These are phyloP conservation scores for Ceratorhiza oryzae-sativae DNA, from an alignment of 1,284 basidiomycete genomes.

Conservation along the genomic window DNA sequence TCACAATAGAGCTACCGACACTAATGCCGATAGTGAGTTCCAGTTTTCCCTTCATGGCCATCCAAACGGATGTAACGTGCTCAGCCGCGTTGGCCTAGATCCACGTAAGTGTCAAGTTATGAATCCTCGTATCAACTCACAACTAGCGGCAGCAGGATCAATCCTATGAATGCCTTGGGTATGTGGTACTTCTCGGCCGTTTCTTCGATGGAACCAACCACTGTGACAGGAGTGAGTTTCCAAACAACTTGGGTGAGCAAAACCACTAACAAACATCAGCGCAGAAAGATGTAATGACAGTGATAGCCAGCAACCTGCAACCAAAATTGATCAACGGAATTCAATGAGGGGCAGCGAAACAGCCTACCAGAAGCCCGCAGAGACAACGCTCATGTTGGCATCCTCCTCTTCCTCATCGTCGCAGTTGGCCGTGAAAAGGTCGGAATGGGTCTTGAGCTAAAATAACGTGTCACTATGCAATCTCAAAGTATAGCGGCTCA, in stretches of 20 bases:
- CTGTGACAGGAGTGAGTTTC: constrained; percentile 52
- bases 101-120: not conserved
- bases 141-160: constrained; percentile 76
- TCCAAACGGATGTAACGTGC: constrained; percentile 74
- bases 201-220: constrained; percentile 90
- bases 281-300: constrained; percentile 83
- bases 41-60: constrained; percentile 89
- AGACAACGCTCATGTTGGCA: constrained; percentile 70
- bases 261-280: constrained; percentile 73
- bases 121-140: constrained; percentile 52
- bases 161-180: constrained; percentile 82
- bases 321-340: constrained; percentile 19
- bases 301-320: constrained; percentile 66
- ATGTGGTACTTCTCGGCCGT: constrained; percentile 80
- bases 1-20: constrained; percentile 86
- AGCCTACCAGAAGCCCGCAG: constrained; percentile 59
- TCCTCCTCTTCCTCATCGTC: constrained; percentile 59
- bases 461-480: constrained; percentile 40
- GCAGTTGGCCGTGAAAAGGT: constrained; percentile 52
- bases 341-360: constrained; percentile 7
- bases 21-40: constrained; percentile 88
- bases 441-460: constrained; percentile 61
- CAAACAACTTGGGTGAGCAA: constrained; percentile 27
- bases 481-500: constrained; percentile 40
- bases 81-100: constrained; percentile 75